Base-by-base conservation (phyloP, 2,329 filamentous ascomycete genomes). In the Stachybotrys echinatus region DNA sequence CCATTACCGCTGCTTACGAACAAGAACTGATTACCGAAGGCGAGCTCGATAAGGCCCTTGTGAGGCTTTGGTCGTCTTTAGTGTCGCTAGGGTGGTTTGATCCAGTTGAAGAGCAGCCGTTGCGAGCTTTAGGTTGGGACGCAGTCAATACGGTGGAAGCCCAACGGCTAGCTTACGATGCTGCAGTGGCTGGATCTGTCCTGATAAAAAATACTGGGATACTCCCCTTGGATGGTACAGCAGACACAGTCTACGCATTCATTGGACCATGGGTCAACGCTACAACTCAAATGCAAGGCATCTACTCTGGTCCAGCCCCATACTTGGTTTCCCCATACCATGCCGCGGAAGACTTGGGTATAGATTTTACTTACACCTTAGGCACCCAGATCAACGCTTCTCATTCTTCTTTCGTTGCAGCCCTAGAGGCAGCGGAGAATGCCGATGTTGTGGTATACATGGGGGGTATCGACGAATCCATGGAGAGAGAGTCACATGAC, bases 271-370 rank as follows among this genome's bases (percentile, higher is more conserved):
- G 81, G 17, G 52, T 56, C 39, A 60, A 58, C 34, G 52, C 50
- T 12, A 54, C 61, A 3, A 45, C 55, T 2, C 49, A 53, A 17
- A 52, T 62, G 45, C 51, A 58, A 7, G 65, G 63, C 20, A 55
- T 63, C 38, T 58, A 66, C 21, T 54, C 61, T 48, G 56, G 62
- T 10, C 63, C 72, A 4, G 72, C 83, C 1, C 79, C 79, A 0
- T 85, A 79, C 61, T 66, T 80, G 3, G 74, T 72, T 53, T 75
- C 71, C 6, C 81, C 81, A 0, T 65, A 81, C 0, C 73, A 71
- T 22, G 82, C 80, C 4, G 75, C 51, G 2, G 37, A 45, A 31
- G 40, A 51, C 42, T 45, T 40, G 6, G 45, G 42, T 12, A 40
- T 45, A 27, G 12, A 48, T 6, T 49, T 51, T 19, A 47, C 45